Evolutionary conservation across 768 basidiomycete genomes (phyloP), one percentile per base, ranked within the genome.

Genomic region (Trichaptum fuscoviolaceum): DNA sequence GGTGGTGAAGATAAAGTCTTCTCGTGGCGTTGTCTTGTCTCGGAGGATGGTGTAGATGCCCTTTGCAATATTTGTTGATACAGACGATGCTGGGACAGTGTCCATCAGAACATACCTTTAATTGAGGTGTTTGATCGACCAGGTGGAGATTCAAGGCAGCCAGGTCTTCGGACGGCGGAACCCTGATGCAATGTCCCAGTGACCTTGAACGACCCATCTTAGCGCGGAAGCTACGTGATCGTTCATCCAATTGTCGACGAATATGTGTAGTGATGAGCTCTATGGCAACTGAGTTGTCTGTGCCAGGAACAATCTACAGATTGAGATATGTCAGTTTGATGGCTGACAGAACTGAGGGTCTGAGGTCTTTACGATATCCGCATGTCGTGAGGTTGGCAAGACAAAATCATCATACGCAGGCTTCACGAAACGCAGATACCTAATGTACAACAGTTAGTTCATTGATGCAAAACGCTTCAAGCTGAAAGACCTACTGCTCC

Each of bases 351-450:
- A 30, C 66, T 58, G 18, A 62, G 8, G 23, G 6, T 30, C 30
- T 2, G 57, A 66, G 35, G 26, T 23, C 66, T 73, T 61, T 70
- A 95, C 95, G 42, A 99, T 93, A 73, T 99, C 95, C 1, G 96
- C 96, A 73, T 90, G 83, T 58, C 87, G 84, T 17, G 95, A 85
- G 1, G 92, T 92, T 1, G 96, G 96, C 35, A 85, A 86, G 24
- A 99, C 95, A 69, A 96, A 97, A 75, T 92, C 91, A 75, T 99
- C 97, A 71, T 90, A 96, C 3, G 94, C 87, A 5, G 93, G 94
- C 73, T 99, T 99, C 71, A 99, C 96, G 73, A 89, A 96, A 34
- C 95, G 91, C 25, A 98, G 84, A 73, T 97, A 97, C 76, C 91
- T 93, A 17, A 25, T 18, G 73, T 18, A 42, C n/a, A n/a, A n/a